Conservation (phyloP, 2,329 filamentous ascomycete species). For the Metarhizium brunneum region DNA sequence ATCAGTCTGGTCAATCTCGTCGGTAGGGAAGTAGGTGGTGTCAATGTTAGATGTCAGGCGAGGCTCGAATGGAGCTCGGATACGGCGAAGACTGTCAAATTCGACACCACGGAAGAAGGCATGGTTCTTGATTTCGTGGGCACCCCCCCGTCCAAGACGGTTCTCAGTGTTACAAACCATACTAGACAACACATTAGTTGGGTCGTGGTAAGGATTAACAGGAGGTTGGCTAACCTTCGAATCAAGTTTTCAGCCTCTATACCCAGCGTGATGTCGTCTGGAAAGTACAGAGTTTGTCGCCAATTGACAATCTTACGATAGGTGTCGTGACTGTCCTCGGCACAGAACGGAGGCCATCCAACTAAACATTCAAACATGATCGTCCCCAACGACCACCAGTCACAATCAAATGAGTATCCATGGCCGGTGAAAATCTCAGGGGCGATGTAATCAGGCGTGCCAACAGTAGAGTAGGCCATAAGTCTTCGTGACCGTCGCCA, state of each 20-base stretch:
- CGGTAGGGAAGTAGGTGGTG: slow-evolving; percentile 96
- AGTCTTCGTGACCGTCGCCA: slow-evolving; percentile 93
- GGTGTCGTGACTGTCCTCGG: slow-evolving; percentile 93
- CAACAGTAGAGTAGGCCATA: slow-evolving; percentile 97
- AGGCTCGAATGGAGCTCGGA: slow-evolving; percentile 92
- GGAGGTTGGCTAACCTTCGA: slow-evolving; percentile 55
- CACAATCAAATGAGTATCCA: slow-evolving; percentile 92
- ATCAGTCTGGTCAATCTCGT: slow-evolving; percentile 96
- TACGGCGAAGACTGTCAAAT: slow-evolving; percentile 85
- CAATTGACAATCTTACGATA: slow-evolving; percentile 99
- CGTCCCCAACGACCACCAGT: slow-evolving; percentile 98
- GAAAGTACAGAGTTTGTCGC: slow-evolving; percentile 92
- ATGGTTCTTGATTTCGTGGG: slow-evolving; percentile 87
- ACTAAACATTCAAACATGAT: slow-evolving; percentile 99
- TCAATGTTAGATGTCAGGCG: slow-evolving; percentile 89
- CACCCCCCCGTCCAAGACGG: slow-evolving; percentile 77
- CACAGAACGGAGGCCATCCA: slow-evolving; percentile 98
- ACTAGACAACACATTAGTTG: slow-evolving; percentile 32
- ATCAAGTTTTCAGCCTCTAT: slow-evolving; percentile 88
- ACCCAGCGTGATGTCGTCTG: slow-evolving; percentile 84
- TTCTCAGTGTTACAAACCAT: slow-evolving; percentile 92
- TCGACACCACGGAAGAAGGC: slow-evolving; percentile 95
- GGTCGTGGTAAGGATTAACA: slow-evolving; percentile 2
- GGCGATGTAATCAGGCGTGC: slow-evolving; percentile 96
- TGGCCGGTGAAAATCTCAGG: slow-evolving; percentile 96